These are phyloP conservation scores for Colletotrichum echinochloae DNA, from an alignment of 2,329 filamentous ascomycete species.

Conservation along the genomic window DNA sequence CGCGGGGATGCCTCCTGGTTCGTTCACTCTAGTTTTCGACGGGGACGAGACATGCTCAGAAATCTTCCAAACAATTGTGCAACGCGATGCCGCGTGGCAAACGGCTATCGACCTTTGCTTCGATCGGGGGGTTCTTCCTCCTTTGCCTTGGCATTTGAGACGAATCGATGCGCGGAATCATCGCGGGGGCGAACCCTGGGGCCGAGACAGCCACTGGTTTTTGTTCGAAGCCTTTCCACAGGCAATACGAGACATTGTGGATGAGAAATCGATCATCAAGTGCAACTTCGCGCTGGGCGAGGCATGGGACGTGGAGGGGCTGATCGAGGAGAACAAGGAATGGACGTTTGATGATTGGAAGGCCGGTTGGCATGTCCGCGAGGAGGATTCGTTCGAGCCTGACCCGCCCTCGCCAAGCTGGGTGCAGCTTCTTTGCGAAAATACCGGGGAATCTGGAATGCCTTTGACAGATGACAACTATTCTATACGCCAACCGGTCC, in stretches of 20 bases:
- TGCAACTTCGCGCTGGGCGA: slow-evolving; percentile 15
- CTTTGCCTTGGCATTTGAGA: too few relatives aligned
- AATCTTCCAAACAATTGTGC: slow-evolving; percentile 10
- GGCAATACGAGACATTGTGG: background rate
- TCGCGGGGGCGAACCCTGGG: too few relatives aligned
- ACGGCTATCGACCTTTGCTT: background rate
- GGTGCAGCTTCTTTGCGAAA: background rate
- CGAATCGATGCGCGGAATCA: too few relatives aligned
- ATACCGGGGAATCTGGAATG: too few relatives aligned
- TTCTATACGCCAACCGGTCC: too few relatives aligned
- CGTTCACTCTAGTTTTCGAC: slow-evolving; percentile 6
- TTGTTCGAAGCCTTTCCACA: slow-evolving; percentile 5
- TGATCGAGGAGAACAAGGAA: background rate
- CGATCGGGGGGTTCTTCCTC: background rate
- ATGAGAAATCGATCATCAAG: background rate
- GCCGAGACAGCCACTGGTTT: too few relatives aligned
- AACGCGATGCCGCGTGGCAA: slow-evolving; percentile 23
- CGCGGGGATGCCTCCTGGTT: slow-evolving; percentile 12
- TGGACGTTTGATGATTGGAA: background rate
- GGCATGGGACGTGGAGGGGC: background rate
- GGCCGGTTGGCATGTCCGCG: background rate
- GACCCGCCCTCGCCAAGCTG: background rate
- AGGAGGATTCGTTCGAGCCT: background rate
- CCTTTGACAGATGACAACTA: too few relatives aligned
- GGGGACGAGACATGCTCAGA: background rate